phyloP scores from a whole-genome alignment of 2,329 filamentous ascomycete species.

The Phoma sp. region DNA sequence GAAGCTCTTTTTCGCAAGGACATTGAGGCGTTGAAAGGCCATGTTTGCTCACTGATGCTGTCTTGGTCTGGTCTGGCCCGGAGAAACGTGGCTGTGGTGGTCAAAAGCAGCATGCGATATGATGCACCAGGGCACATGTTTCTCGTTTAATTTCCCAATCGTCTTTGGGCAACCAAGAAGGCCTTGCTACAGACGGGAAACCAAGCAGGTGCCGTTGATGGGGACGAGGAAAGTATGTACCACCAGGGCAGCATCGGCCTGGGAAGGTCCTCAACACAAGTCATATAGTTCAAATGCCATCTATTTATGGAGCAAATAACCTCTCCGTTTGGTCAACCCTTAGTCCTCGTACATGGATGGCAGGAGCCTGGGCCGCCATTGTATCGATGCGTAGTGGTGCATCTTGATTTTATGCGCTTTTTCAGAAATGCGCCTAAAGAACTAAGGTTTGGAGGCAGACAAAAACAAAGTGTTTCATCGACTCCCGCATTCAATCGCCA shows the following conservation, averaged over 20 bases:
- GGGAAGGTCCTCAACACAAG: neutral
- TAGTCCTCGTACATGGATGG: neutral
- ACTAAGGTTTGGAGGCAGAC: too few species aligned
- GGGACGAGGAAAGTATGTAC: neutral
- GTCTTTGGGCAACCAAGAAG: neutral
- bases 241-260: neutral
- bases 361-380: neutral
- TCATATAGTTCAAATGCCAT: neutral
- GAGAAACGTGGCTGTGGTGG: neutral
- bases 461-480: too few species aligned
- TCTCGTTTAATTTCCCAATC: neutral
- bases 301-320: neutral
- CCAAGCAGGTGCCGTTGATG: neutral
- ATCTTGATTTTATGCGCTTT: neutral
- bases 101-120: neutral
- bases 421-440: too few species aligned
- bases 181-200: neutral
- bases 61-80: neutral
- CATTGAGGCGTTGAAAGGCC: conserved; percentile 34
- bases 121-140: neutral
- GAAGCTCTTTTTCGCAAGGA: conserved; percentile 40
- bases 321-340: neutral
- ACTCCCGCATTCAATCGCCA: too few species aligned
- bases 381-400: neutral
- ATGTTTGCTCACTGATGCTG: conserved; percentile 27